Conservation (phyloP, 768 basidiomycete species). For the Tephrocybe sp. region DNA sequence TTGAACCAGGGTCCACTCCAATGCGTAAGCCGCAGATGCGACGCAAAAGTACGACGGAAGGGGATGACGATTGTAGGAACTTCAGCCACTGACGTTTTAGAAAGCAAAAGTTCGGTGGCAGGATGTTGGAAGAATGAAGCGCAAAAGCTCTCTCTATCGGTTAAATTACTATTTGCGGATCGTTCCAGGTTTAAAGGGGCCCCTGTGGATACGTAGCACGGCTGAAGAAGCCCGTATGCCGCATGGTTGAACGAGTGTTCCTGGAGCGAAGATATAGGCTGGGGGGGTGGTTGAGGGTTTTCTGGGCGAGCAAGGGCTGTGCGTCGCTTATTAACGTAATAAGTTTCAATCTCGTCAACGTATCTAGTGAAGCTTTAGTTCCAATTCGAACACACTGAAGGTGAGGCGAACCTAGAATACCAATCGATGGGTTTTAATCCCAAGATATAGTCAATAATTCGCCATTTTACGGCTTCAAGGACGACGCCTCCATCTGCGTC, state of each 20-base stretch:
- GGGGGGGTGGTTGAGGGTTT: conserved; percentile 14
- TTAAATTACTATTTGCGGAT: neutral
- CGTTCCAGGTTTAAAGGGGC: neutral
- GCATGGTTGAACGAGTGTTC: conserved; percentile 29
- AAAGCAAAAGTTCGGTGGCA: conserved; percentile 28
- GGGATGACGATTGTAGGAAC: conserved; percentile 33
- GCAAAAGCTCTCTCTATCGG: conserved; percentile 17
- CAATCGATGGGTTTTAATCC: conserved; percentile 32
- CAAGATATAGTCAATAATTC: conserved; percentile 35
- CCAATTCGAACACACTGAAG: neutral
- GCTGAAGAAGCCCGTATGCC: conserved; percentile 31
- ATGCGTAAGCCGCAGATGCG: conserved; percentile 34
- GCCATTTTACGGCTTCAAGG: conserved; percentile 34
- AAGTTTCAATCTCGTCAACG: conserved; percentile 21
- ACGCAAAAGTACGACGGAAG: conserved; percentile 32
- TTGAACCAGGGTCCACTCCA: conserved; percentile 38
- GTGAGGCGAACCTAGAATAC: conserved; percentile 28
- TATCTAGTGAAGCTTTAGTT: conserved; percentile 18
- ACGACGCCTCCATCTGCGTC: conserved; percentile 33
- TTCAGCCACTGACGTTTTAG: conserved; percentile 13
- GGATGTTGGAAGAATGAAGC: conserved; percentile 19
- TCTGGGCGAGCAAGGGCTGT: conserved; percentile 22
- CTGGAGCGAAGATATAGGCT: conserved; percentile 18
- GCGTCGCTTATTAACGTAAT: conserved; percentile 22
- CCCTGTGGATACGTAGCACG: conserved; percentile 27